These are phyloP conservation scores for Toxicodendron radicans DNA, from an alignment of 345 rosid genomes.

Conservation along the genomic window DNA sequence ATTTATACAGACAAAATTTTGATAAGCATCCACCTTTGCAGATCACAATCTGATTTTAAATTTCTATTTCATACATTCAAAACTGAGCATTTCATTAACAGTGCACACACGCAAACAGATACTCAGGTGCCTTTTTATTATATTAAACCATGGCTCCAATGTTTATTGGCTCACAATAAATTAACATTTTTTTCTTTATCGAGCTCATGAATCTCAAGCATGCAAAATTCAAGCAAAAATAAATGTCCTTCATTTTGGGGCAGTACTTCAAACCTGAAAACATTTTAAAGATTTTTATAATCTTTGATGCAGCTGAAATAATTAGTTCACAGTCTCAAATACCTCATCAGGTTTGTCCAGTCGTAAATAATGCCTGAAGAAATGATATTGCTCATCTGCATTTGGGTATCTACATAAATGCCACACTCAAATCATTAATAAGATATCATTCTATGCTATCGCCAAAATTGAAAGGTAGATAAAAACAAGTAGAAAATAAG, in stretches of 20 bases:
- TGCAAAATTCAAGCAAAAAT: slow-evolving; percentile 6
- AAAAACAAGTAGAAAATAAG: slow-evolving; percentile 12
- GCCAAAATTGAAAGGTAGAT: slow-evolving; percentile 4
- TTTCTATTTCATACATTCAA: slow-evolving; percentile 9
- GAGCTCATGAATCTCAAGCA: neutral
- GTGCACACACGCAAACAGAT: neutral
- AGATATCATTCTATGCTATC: neutral
- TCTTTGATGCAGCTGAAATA: neutral
- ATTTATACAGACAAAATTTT: neutral
- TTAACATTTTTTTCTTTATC: neutral
- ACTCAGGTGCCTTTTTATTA: neutral
- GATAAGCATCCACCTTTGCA: neutral
- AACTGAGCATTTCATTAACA: neutral
- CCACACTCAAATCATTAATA: slow-evolving; percentile 24
- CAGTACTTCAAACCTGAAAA: neutral
- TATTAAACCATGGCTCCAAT: neutral
- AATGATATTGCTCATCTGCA: slow-evolving; percentile 79
- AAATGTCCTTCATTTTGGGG: neutral
- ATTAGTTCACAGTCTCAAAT: slow-evolving; percentile 10
- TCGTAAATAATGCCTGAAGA: slow-evolving; percentile 80
- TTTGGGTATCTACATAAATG: slow-evolving; percentile 64
- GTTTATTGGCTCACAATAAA: neutral
- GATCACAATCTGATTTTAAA: neutral
- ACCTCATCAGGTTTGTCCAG: slow-evolving; percentile 76
- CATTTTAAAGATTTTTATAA: neutral